Conservation (phyloP, 2,329 filamentous ascomycete genomes). For the Botrytis elliptica region DNA sequence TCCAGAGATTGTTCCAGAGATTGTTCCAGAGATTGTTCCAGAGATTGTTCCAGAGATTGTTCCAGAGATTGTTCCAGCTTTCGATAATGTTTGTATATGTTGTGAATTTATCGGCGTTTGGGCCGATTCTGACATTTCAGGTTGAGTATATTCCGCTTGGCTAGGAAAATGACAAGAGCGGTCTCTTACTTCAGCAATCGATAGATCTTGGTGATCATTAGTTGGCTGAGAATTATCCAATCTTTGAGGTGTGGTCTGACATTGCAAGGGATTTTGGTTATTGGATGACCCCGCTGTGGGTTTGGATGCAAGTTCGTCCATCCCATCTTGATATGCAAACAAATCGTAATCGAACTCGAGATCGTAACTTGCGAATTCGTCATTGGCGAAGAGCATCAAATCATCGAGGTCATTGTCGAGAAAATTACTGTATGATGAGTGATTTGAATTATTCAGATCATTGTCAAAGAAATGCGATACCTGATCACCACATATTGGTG, state of each 20-base stretch:
- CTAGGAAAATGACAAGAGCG: neutral
- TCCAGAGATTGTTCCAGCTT: neutral
- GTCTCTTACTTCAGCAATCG: neutral
- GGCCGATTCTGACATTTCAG: neutral
- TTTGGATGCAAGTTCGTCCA: neutral
- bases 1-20: neutral
- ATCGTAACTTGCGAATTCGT: neutral
- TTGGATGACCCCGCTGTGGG: neutral
- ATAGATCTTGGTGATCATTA: neutral
- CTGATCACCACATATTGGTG: neutral
- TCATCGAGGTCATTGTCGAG: neutral
- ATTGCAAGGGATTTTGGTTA: neutral
- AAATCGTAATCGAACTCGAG: neutral
- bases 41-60: too few relatives aligned
- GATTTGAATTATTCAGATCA: neutral
- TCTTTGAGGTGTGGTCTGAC: neutral
- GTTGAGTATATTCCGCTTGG: neutral
- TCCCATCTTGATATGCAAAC: neutral
- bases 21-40: neutral
- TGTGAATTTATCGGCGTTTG: neutral
- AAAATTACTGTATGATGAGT: neutral
- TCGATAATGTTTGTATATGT: neutral
- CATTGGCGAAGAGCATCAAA: neutral
- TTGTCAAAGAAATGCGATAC: neutral
- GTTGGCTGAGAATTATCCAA: neutral